These are phyloP conservation scores for Eucalyptus polyanthemos DNA, from an alignment of 345 rosid species.

Conservation along the genomic window DNA sequence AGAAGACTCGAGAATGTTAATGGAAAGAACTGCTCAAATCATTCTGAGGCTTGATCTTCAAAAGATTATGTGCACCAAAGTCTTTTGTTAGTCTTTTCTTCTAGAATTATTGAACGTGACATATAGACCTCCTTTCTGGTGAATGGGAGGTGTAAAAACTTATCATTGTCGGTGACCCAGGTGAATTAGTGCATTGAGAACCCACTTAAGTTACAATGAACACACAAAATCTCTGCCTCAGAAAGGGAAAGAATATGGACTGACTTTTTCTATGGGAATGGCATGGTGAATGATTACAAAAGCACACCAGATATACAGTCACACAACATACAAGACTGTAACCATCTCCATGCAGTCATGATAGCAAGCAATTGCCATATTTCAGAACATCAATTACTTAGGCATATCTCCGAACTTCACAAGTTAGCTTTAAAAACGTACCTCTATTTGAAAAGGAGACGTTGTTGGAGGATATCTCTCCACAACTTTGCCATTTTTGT, in stretches of 20 bases:
- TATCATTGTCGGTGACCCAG: background rate
- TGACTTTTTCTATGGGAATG: background rate
- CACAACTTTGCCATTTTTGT: conserved; percentile 80
- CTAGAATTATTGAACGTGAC: background rate
- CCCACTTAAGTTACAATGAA: background rate
- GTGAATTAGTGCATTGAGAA: background rate
- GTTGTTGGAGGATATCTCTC: conserved; percentile 93
- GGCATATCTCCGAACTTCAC: background rate
- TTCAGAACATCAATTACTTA: background rate
- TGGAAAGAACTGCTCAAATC: background rate
- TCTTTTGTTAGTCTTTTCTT: background rate
- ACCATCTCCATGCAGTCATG: background rate
- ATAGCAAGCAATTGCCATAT: background rate
- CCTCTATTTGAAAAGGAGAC: conserved; percentile 95
- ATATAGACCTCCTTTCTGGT: background rate
- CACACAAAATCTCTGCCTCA: background rate
- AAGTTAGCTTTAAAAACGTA: background rate
- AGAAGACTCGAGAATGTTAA: background rate
- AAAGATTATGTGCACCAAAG: background rate
- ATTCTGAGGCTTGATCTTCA: background rate
- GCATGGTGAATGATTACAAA: background rate
- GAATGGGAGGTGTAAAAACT: background rate
- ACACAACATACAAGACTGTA: background rate
- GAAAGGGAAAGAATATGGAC: background rate
- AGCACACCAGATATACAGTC: background rate